phyloP scores from a whole-genome alignment of 495 filamentous ascomycete species.

The Penicillium simplicissimum region DNA sequence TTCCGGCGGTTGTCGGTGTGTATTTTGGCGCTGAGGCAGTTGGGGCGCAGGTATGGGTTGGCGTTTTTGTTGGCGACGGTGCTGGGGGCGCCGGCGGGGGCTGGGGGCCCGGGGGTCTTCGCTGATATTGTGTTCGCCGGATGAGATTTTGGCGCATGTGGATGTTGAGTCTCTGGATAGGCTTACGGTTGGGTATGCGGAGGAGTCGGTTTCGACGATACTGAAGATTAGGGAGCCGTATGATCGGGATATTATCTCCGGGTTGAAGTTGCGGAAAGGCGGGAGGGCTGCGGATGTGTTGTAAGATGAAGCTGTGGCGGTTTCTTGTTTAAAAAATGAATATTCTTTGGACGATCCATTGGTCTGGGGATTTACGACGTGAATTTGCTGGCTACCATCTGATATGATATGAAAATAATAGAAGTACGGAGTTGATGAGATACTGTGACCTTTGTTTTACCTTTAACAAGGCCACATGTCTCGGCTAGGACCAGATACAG shows the following conservation, averaged over 20 bases:
- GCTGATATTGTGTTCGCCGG: neutral
- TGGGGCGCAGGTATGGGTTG: conserved; percentile 9
- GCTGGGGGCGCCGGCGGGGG: neutral
- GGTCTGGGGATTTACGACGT: neutral
- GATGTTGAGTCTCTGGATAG: conserved; percentile 15
- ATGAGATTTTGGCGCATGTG: conserved; percentile 9
- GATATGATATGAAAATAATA: neutral
- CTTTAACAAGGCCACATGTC: too few species aligned
- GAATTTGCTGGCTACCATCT: neutral
- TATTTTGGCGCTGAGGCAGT: conserved; percentile 10
- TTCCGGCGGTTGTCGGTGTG: conserved; percentile 5
- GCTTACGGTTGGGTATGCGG: conserved; percentile 4
- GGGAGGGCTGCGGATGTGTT: neutral
- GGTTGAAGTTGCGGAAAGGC: conserved; percentile 7
- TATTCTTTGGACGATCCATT: neutral
- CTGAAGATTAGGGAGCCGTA: conserved; percentile 18
- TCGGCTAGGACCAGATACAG: too few species aligned
- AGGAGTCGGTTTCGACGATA: conserved; percentile 2
- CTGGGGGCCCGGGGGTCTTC: neutral
- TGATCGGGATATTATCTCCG: conserved; percentile 16
- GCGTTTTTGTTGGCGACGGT: conserved; percentile 12
- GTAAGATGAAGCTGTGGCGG: neutral
- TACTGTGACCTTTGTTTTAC: too few species aligned
- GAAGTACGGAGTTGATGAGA: neutral
- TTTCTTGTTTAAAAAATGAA: neutral